Evolutionary conservation across 495 filamentous ascomycete species (phyloP).

Genomic region (Trichoderma reesei): DNA sequence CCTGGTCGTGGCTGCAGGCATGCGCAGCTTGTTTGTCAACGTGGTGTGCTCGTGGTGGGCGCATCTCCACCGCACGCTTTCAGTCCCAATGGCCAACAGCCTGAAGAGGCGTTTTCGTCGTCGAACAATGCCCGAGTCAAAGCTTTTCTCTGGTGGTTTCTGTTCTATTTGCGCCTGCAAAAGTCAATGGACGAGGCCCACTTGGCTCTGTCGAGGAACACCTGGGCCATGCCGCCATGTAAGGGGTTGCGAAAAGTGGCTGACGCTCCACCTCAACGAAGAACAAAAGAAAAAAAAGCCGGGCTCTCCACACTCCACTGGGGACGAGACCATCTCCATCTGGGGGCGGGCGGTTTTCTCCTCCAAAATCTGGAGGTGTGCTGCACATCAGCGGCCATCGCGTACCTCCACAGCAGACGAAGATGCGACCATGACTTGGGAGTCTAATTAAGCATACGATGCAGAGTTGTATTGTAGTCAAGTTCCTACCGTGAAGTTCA

Average conservation of each 20-base stretch:
- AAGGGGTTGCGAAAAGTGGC: not conserved
- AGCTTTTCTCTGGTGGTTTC: not conserved
- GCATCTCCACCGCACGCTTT: not conserved
- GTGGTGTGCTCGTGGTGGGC: not conserved
- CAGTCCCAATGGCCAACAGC: not conserved
- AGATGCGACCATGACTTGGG: too few species aligned
- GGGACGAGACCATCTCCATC: not conserved
- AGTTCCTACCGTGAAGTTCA: too few species aligned
- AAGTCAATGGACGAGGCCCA: constrained; percentile 1
- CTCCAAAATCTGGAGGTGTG: not conserved
- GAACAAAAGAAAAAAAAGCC: not conserved
- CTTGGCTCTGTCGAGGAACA: not conserved
- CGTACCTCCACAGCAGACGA: too few species aligned
- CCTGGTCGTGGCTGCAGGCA: not conserved
- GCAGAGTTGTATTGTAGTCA: too few species aligned
- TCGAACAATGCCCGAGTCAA: constrained; percentile 5
- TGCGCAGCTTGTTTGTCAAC: not conserved
- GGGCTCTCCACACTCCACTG: not conserved
- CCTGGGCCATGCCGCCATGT: not conserved
- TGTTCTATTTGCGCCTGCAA: not conserved
- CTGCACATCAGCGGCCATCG: not conserved
- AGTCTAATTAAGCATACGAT: too few species aligned
- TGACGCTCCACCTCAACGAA: not conserved
- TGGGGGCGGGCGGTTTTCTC: not conserved
- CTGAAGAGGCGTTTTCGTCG: not conserved